Percentiles rank a stretch among this genome's conserved stretches.
phyloP scores from a whole-genome alignment of 2,329 filamentous ascomycete species.

The Alternaria consortialis region DNA sequence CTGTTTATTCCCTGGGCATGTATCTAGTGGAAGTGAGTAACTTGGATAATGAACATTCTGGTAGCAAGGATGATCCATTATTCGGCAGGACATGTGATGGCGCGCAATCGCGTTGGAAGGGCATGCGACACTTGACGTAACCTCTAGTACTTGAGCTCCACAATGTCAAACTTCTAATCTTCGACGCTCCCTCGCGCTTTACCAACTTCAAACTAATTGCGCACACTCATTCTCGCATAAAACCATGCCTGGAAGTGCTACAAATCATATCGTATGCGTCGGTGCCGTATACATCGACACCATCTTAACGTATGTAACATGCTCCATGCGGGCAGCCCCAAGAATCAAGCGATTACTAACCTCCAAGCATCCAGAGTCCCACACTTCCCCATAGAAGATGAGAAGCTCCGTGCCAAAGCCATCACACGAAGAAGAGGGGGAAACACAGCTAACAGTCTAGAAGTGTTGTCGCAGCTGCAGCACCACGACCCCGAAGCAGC shows the following conservation, averaged over 20 bases:
- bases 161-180: slow-evolving; percentile 4
- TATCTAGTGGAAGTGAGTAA: neutral
- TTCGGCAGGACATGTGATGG: slow-evolving; percentile 5
- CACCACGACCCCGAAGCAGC: slow-evolving; percentile 1
- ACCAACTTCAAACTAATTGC: neutral
- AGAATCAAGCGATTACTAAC: neutral
- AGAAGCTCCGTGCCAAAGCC: slow-evolving; percentile 72
- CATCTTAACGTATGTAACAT: slow-evolving; percentile 51
- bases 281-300: slow-evolving; percentile 77
- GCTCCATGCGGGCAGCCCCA: neutral
- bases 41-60: neutral
- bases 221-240: neutral
- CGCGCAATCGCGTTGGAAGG: neutral
- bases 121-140: slow-evolving; percentile 12
- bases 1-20: neutral
- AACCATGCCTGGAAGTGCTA: neutral
- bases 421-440: slow-evolving; percentile 71
- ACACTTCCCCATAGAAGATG: slow-evolving; percentile 74
- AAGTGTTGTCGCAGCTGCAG: slow-evolving; percentile 70
- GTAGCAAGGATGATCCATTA: neutral
- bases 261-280: slow-evolving; percentile 66
- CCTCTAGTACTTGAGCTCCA: slow-evolving; percentile 9
- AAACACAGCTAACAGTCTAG: slow-evolving; percentile 75
- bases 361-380: slow-evolving; percentile 61
- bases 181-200: neutral